Percentiles rank a stretch among this genome's conserved stretches.
phyloP scores from a whole-genome alignment of 2,329 filamentous ascomycete species.

The Akanthomyces dipterigenus region DNA sequence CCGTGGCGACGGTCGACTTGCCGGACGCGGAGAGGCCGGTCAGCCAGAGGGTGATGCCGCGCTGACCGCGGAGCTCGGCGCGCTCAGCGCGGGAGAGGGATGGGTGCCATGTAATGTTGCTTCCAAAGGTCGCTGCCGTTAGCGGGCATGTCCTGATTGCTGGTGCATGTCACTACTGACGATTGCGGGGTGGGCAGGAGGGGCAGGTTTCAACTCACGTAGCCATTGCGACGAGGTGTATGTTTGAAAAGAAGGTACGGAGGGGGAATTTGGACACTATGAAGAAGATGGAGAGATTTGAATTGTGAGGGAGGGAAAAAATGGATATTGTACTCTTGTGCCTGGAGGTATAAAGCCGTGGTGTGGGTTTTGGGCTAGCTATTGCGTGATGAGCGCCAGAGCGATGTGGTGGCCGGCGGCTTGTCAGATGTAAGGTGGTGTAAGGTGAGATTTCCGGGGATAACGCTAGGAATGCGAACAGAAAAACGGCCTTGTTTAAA shows the following conservation, averaged over 20 bases:
- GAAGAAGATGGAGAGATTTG: background rate
- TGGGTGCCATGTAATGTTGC: constrained; percentile 87
- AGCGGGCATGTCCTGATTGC: constrained; percentile 9
- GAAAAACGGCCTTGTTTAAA: background rate
- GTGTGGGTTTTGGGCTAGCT: constrained; percentile 12
- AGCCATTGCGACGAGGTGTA: constrained; percentile 23
- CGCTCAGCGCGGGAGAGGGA: constrained; percentile 75
- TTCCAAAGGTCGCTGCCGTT: constrained; percentile 31
- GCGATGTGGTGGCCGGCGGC: background rate
- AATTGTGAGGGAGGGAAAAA: background rate
- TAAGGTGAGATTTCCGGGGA: background rate
- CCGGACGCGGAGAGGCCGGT: constrained; percentile 93
- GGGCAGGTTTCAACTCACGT: constrained; percentile 22
- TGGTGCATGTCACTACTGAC: background rate
- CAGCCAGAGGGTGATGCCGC: constrained; percentile 94
- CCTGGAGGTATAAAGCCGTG: background rate
- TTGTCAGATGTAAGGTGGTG: background rate
- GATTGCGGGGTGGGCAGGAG: constrained; percentile 13
- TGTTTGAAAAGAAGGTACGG: background rate
- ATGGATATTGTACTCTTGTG: background rate
- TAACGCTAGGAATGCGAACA: background rate
- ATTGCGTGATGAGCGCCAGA: constrained; percentile 8
- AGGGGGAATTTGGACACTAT: background rate
- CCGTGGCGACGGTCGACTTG: constrained; percentile 94
- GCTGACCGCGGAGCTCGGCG: constrained; percentile 68